phyloP scores from a whole-genome alignment of 257 asterid genomes.

The Solanum chmielewskii region DNA sequence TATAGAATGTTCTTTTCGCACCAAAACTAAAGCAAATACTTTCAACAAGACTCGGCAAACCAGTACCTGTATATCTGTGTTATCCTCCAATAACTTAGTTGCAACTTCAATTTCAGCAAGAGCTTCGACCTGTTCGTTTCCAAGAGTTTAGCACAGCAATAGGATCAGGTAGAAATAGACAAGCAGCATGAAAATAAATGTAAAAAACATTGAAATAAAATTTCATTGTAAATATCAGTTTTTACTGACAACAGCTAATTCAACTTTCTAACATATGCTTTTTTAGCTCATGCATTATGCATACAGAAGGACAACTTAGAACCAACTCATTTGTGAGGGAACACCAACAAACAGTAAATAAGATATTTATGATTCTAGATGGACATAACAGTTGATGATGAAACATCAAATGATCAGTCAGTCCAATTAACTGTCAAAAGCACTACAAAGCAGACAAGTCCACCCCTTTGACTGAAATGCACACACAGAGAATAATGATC shows the following conservation, averaged over 20 bases:
- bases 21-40: background rate
- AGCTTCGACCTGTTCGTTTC: slow-evolving; percentile 72
- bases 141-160: background rate
- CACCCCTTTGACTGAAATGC: background rate
- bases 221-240: background rate
- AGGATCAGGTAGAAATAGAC: background rate
- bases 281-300: background rate
- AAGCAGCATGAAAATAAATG: background rate
- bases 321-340: background rate
- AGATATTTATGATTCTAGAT: background rate
- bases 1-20: background rate
- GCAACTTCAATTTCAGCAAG: slow-evolving; percentile 94
- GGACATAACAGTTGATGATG: background rate
- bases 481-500: background rate
- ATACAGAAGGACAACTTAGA: background rate
- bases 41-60: background rate
- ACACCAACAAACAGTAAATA: background rate
- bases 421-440: background rate
- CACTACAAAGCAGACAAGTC: background rate
- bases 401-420: background rate
- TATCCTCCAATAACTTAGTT: slow-evolving; percentile 65
- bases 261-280: background rate
- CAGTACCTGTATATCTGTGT: slow-evolving; percentile 45
- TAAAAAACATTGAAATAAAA: background rate
- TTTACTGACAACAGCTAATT: background rate